These are phyloP conservation scores for Xylaria sp. DNA, from an alignment of 2,329 filamentous ascomycete species.

Conservation along the genomic window DNA sequence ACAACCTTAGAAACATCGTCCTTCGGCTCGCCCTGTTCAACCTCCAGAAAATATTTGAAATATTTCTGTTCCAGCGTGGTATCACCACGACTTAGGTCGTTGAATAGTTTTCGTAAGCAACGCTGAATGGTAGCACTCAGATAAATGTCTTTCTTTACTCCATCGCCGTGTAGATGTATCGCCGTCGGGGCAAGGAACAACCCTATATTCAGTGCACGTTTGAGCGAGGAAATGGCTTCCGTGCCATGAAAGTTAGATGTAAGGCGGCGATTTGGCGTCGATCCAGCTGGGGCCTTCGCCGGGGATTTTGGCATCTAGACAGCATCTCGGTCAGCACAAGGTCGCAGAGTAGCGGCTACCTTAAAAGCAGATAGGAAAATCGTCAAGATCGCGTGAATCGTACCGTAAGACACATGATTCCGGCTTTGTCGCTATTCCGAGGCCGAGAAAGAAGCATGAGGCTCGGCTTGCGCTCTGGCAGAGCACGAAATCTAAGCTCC, in stretches of 20 bases:
- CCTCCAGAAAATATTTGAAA: conserved; percentile 62
- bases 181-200: conserved; percentile 48
- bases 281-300: conserved; percentile 36
- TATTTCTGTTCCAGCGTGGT: conserved; percentile 52
- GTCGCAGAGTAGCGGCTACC: not conserved
- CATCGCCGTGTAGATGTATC: conserved; percentile 46
- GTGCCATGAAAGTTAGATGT: conserved; percentile 47
- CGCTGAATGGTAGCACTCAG: conserved; percentile 62
- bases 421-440: conserved; percentile 6
- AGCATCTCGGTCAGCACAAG: conserved; percentile 17
- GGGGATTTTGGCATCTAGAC: conserved; percentile 41
- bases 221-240: conserved; percentile 48
- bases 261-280: conserved; percentile 45
- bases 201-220: conserved; percentile 48
- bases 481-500: conserved; percentile 28
- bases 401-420: conserved; percentile 44
- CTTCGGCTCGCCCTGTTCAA: conserved; percentile 58
- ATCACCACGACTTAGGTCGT: conserved; percentile 55
- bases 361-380: not conserved
- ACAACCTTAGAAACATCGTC: conserved; percentile 45
- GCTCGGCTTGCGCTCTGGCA: conserved; percentile 23
- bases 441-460: conserved; percentile 5
- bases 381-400: not conserved
- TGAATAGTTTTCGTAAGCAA: conserved; percentile 61
- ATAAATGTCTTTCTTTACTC: conserved; percentile 50